Evolutionary conservation across 2,329 filamentous ascomycete genomes (phyloP).

Genomic region (Dactylellina sp.): DNA sequence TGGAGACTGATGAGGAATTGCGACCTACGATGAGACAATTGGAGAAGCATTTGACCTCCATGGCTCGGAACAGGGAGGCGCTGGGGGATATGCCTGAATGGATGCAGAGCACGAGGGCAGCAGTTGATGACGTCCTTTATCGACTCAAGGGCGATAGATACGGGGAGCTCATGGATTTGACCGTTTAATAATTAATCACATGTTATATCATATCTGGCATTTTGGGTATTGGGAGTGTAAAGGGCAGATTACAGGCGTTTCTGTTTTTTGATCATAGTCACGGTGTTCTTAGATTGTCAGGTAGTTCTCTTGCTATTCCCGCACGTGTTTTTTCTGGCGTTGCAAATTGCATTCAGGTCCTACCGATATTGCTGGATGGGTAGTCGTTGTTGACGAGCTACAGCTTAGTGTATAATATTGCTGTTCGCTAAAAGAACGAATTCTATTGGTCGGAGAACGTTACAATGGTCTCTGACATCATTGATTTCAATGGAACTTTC

Average conservation of each 20-base stretch:
- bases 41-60: constrained; percentile 52
- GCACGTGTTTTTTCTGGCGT: not conserved
- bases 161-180: constrained; percentile 51
- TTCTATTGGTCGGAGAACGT: constrained; percentile 12
- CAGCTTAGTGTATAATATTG: constrained; percentile 16
- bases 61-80: constrained; percentile 40
- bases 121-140: constrained; percentile 56
- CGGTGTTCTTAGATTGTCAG: too few relatives aligned
- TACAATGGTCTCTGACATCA: not conserved
- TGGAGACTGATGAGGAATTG: constrained; percentile 41
- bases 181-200: too few relatives aligned
- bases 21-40: constrained; percentile 47
- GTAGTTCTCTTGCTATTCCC: too few relatives aligned
- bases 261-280: constrained; percentile 10
- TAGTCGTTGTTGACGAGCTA: constrained; percentile 16
- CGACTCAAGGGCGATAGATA: constrained; percentile 48
- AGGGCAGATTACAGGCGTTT: constrained; percentile 31
- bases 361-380: too few relatives aligned
- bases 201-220: too few relatives aligned
- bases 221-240: constrained; percentile 2
- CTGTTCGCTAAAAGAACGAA: constrained; percentile 18
- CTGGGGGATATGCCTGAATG: constrained; percentile 48
- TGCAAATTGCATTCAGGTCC: not conserved
- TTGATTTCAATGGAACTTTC: not conserved
- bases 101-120: constrained; percentile 52